A percentile compares a stretch with the other conserved stretches of the same genome.
Conservation (phyloP, 2,329 filamentous ascomycete genomes). For the Alternaria solani region DNA sequence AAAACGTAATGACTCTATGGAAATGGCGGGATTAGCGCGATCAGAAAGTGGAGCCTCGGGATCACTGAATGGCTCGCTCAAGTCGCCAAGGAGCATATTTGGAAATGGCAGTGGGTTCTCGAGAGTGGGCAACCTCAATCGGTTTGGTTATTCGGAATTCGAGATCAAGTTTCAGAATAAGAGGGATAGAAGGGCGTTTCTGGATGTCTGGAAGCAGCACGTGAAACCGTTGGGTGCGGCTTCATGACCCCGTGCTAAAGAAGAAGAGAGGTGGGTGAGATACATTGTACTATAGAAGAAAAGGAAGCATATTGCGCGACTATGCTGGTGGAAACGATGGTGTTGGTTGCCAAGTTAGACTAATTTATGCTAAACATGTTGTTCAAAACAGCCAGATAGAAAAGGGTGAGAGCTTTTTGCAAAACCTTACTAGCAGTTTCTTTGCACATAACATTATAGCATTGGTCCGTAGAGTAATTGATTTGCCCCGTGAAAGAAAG, state of each 20-base stretch:
- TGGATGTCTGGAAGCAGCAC: slow-evolving; percentile 38
- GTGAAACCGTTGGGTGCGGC: slow-evolving; percentile 27
- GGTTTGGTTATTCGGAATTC: slow-evolving; percentile 38
- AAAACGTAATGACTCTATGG: slow-evolving; percentile 22
- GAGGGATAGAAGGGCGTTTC: slow-evolving; percentile 36
- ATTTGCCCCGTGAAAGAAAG: not conserved
- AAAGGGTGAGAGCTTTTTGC: not conserved
- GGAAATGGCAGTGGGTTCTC: slow-evolving; percentile 7
- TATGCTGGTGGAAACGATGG: not conserved
- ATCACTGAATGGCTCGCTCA: slow-evolving; percentile 20
- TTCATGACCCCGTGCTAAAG: not conserved
- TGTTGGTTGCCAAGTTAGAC: not conserved
- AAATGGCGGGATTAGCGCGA: slow-evolving; percentile 14
- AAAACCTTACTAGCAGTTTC: not conserved
- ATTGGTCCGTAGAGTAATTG: not conserved
- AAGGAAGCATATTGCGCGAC: not conserved
- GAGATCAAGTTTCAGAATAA: slow-evolving; percentile 41
- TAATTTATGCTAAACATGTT: not conserved
- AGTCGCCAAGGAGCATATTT: slow-evolving; percentile 20
- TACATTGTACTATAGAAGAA: not conserved
- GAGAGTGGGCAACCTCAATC: slow-evolving; percentile 28
- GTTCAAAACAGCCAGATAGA: not conserved
- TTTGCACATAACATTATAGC: not conserved
- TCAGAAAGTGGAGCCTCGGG: slow-evolving; percentile 24
- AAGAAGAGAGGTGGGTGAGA: not conserved